Evolutionary conservation across 768 basidiomycete species (phyloP), one percentile per base, ranked within the genome.

Genomic region (Clavulina sp.): DNA sequence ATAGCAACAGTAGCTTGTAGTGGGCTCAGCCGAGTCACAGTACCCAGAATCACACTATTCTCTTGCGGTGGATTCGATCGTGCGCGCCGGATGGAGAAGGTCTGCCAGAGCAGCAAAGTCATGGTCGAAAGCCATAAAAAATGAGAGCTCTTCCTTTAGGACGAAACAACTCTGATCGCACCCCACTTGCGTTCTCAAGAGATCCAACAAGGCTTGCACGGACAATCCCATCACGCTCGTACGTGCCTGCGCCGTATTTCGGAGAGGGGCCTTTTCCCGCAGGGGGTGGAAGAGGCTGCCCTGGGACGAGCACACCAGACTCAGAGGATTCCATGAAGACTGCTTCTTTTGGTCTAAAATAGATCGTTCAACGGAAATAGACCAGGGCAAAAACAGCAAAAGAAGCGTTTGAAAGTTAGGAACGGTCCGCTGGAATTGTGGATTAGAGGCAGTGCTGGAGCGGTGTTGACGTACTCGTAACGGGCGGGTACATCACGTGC

Each of bases 1-100:
- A 95, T 88, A 2, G 84, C 79, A 19, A 95, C 65, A 50, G 78
- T 71, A 1, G 89, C 91, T 63, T 92, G 86, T 54, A 77, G 64
- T 1, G 89, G 86, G 0, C 85, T 85, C 44, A 93, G 69, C 9
- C 89, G 80, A 4, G 81, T 83, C 29, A 95, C 73, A 28, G 76
- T 77, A 26, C 89, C 91, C 33, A 92, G 74, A 26, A 92, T 76
- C 36, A 84, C 65, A n/a, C 84, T 78, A 57, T 78, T 78, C 31
- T 81, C 73, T 13, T 73, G 66, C 0, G 87, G 87, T 1, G 84
- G 81, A 62, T 76, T 80, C 0, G 83, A 77, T 44, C 83, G 77
- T 1, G 77, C 65, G 41, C 77, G 78, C 51, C 73, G 69, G 55
- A 86, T 80, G 23, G 75, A 67, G 56, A 82, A 58, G 38, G 69